Percentiles rank a stretch among this genome's conserved stretches.
phyloP scores from a whole-genome alignment of 2,329 filamentous ascomycete genomes.

The Amauroascus verrucosus region DNA sequence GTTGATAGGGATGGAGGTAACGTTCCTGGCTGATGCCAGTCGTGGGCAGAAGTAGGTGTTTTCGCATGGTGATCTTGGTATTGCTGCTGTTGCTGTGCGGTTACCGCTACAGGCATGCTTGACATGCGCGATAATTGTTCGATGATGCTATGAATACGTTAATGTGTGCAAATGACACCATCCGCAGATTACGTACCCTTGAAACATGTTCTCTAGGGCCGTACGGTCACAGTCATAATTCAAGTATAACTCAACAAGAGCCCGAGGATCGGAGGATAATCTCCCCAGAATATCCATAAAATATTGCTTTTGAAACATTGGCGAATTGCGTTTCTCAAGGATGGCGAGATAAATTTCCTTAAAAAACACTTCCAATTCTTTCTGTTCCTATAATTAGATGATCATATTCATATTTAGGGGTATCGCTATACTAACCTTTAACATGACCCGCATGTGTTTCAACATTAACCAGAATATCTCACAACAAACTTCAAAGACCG shows the following conservation, averaged over 20 bases:
- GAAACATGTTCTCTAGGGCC: constrained; percentile 90
- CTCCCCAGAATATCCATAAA: constrained; percentile 79
- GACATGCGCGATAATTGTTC: constrained; percentile 87
- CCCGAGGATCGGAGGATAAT: constrained; percentile 73
- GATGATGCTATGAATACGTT: constrained; percentile 49
- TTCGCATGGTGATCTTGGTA: constrained; percentile 71
- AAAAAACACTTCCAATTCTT: constrained; percentile 94
- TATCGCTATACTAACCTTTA: constrained; percentile 57
- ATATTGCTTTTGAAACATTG: constrained; percentile 81
- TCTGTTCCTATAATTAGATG: constrained; percentile 41
- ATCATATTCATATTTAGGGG: neutral
- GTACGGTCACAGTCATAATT: constrained; percentile 97
- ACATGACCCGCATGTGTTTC: constrained; percentile 80
- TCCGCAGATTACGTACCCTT: constrained; percentile 40
- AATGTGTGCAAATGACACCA: neutral
- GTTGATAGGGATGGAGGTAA: constrained; percentile 79
- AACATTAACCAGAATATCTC: constrained; percentile 98
- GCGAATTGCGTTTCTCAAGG: constrained; percentile 75
- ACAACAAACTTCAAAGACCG: constrained; percentile 88
- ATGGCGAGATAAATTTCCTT: constrained; percentile 96
- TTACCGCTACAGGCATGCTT: constrained; percentile 65
- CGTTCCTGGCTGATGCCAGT: constrained; percentile 81
- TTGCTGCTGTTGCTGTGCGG: constrained; percentile 66
- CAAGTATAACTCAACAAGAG: constrained; percentile 86
- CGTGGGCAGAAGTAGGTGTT: constrained; percentile 47